Percentiles rank a stretch among this genome's conserved stretches.
phyloP scores from a whole-genome alignment of 495 filamentous ascomycete genomes.

The Rusavskia elegans region DNA sequence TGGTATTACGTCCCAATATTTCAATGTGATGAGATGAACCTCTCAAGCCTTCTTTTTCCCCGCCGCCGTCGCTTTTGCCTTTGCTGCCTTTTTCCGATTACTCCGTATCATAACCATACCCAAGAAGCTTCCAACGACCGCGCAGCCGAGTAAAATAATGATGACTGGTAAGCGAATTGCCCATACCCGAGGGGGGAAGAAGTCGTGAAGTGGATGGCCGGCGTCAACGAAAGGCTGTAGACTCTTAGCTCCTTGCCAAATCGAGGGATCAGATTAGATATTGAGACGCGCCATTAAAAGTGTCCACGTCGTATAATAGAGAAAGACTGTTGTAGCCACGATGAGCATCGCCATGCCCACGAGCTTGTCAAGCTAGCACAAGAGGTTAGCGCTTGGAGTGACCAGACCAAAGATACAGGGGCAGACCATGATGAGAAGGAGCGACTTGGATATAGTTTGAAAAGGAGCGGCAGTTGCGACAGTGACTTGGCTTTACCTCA shows the following conservation, averaged over 20 bases:
- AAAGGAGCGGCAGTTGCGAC: background rate
- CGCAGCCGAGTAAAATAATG: conserved; percentile 76
- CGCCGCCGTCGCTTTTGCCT: conserved; percentile 60
- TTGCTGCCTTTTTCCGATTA: conserved; percentile 91
- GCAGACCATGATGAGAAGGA: background rate
- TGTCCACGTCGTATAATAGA: conserved; percentile 98
- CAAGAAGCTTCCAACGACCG: conserved; percentile 92
- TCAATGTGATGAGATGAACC: background rate
- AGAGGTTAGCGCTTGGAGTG: background rate
- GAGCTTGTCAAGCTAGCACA: conserved; percentile 72
- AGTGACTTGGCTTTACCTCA: background rate
- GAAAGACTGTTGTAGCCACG: conserved; percentile 84
- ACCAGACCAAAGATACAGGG: too few relatives aligned
- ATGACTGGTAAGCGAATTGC: conserved; percentile 97
- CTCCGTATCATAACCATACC: conserved; percentile 97
- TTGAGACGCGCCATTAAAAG: conserved; percentile 64
- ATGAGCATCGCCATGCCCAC: conserved; percentile 96
- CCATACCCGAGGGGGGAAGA: conserved; percentile 97
- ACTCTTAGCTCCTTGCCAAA: background rate
- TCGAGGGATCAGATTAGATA: background rate
- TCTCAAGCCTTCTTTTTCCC: conserved; percentile 53
- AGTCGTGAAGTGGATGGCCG: conserved; percentile 78
- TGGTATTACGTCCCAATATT: too few relatives aligned
- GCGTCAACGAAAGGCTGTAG: conserved; percentile 87
- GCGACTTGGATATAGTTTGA: background rate